Base-by-base conservation (phyloP, 1,139 yeast species). In the Geotrichum fermentans region DNA sequence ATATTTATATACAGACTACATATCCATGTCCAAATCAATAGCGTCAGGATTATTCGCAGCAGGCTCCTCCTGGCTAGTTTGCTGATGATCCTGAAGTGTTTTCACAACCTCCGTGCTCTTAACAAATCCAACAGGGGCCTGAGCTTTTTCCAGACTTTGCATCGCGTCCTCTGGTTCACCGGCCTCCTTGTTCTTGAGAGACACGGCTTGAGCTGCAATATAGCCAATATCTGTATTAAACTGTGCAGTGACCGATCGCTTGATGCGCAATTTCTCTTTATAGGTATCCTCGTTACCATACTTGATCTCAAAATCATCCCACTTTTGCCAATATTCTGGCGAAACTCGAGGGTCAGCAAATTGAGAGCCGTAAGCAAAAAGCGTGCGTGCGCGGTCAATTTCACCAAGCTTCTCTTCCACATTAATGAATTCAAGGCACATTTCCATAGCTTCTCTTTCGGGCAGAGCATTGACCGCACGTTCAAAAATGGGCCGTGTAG, bases 291-390 rank as follows among this genome's bases (percentile, higher is more conserved):
- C 95, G 54, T 76, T 71, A 1, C 97, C 97, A 62, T 78, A 60
- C 17, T 76, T 72, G 35, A 86, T 63, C 61, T 89, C 97, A 64
- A 88, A 87, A 11, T 70, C 65, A 51, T 82, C 83, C 95, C 96
- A 89, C 38, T 67, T 65, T 1, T 66, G 65, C 90, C 90, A 83
- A 8, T 77, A 63, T 4, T 63, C 64, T 50, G 57, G 41, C 6
- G 63, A 57, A 3, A 55, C 48, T 22, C 61, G 52, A 1, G 79
- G 78, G n/a, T 74, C 69, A 43, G 68, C 73, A 40, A 76, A 64
- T 47, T 74, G 74, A 2, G 76, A 70, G 20, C 77, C 78, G 57
- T 66, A 74, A 46, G 63, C 68, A 56, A 77, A 75, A 6, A 89
- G 62, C 11, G 76, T 79, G 49, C 97, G 72, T 0, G 80, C 89